Evolutionary conservation across 805 yeast species (phyloP), one percentile per base, ranked within the genome.

Genomic region (Yamadazyma sp.): DNA sequence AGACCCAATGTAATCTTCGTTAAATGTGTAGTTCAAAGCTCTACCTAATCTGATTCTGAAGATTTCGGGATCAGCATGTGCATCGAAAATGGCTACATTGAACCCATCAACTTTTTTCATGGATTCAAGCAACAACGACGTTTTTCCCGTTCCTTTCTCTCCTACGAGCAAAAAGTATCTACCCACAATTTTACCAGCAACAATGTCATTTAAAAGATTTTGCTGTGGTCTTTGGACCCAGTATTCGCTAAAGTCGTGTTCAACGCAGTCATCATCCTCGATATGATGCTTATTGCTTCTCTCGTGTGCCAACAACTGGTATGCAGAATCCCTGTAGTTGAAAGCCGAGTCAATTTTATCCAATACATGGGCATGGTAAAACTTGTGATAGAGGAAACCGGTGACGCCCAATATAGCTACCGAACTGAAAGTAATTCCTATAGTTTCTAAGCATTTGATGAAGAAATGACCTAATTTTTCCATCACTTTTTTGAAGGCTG

Each of bases 81-180:
- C 93, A 53, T 86, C 95, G 42, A 86, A 64, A 33, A 82, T 70
- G 0, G 87, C 76, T 34, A 87, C 85, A 49, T 81, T 77, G 35
- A 62, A 58, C 0, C 90, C 87, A 25, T 71, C 63, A 2, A 76
- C 77, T 46, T 80, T 75, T 41, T 78, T 73, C 68, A 86, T 76
- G 2, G 88, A 74, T 46, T 85, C 88, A 49, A 83, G 59, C 11
- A 86, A 69, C 66, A 87, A 71, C 1, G 91, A 80, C 1, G 89
- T 80, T 54, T 85, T 85, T 2, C 95, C 95, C 0, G 93, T 85
- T 1, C 95, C 95, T 54, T 86, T 85, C 55, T 85, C 95, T 20
- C 95, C 95, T 27, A 86, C 74, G 8, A 86, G 53, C 32, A 86
- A 61, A 52, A 77, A 82, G 59, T 85, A 86, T 12, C 91, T 57